Base-by-base conservation (phyloP, 768 basidiomycete genomes). In the Suillus tomentosus region DNA sequence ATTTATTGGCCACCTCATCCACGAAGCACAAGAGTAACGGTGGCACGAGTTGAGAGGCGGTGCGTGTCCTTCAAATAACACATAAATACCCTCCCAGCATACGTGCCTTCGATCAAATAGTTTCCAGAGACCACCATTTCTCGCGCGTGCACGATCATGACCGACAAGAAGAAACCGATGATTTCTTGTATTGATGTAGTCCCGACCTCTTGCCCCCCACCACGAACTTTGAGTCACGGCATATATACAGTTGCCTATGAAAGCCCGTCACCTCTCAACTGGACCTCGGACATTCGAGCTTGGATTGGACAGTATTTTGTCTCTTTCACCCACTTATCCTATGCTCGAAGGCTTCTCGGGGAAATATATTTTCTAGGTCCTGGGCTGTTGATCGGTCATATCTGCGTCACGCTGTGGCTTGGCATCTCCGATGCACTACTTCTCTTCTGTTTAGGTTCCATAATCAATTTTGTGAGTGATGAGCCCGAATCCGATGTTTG, bases 391-490 rank as follows among this genome's bases (percentile, higher is more conserved):
- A 36, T 58, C 11, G 55, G 51, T 2, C 78, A 78, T 58, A 62
- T 78, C 42, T 43, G 73, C 4, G 74, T 71, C 17, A 68, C 68
- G 22, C 11, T 76, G 7, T 78, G 79, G 78, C 48, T 64, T 17
- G 68, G 76, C 40, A 37, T 76, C 17, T 68, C 74, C n/a, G 70
- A 76, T 2, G 78, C 77, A 1, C 56, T 81, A 14, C 75, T 77
- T 5, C 68, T 82, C 13, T 79, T 74, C 60, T 67, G 79, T 34
- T 69, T 77, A 2, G 73, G 74, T 39, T 34, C 70, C 42, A 67
- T 81, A 31, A 65, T 81, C 43, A 69, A 75, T 24, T 65, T 36
- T 63, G 70, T 72, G 65, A 36, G 65, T 63, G 2, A 34, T 62
- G 27, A 60, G 61, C 17, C 22, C 13, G 6, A 40, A 34, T 10